These are phyloP conservation scores for Aureobasidium sp. DNA, from an alignment of 2,329 filamentous ascomycete species.

Conservation along the genomic window DNA sequence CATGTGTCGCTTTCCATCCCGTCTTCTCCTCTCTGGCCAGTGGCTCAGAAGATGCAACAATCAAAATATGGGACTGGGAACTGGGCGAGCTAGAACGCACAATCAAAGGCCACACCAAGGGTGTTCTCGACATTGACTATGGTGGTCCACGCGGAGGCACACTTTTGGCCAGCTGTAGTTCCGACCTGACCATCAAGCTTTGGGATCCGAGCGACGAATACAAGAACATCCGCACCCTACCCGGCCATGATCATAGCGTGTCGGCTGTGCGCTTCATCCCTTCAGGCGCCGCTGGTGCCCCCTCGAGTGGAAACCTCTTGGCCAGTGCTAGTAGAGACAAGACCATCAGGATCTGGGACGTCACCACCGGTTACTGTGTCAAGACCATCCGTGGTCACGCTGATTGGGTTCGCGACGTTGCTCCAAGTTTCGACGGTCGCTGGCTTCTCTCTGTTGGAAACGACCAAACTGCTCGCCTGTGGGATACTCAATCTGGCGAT, in stretches of 20 bases:
- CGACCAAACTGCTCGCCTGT: constrained; percentile 74
- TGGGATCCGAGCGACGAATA: constrained; percentile 92
- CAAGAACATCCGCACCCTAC: constrained; percentile 87
- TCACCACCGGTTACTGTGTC: constrained; percentile 85
- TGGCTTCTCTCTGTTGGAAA: constrained; percentile 78
- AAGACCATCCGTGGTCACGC: constrained; percentile 81
- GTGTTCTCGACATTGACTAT: constrained; percentile 83
- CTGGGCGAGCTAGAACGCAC: constrained; percentile 83
- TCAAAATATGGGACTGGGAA: constrained; percentile 98
- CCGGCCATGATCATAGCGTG: constrained; percentile 88
- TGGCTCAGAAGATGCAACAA: constrained; percentile 84
- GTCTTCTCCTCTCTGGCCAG: constrained; percentile 85
- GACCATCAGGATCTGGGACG: constrained; percentile 83
- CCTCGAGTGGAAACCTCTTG: constrained; percentile 74
- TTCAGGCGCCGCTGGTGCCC: constrained; percentile 69
- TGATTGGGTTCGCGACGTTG: constrained; percentile 88
- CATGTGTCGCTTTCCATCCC: constrained; percentile 86
- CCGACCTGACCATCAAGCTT: constrained; percentile 86
- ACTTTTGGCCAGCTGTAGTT: constrained; percentile 75
- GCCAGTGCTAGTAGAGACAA: constrained; percentile 82
- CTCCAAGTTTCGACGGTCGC: constrained; percentile 72
- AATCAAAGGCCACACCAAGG: constrained; percentile 84
- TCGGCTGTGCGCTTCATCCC: constrained; percentile 84
- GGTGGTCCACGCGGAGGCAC: constrained; percentile 76
- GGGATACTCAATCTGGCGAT: constrained; percentile 74